Conservation (phyloP, 2,329 filamentous ascomycete species). For the Neofusicoccum parvum region DNA sequence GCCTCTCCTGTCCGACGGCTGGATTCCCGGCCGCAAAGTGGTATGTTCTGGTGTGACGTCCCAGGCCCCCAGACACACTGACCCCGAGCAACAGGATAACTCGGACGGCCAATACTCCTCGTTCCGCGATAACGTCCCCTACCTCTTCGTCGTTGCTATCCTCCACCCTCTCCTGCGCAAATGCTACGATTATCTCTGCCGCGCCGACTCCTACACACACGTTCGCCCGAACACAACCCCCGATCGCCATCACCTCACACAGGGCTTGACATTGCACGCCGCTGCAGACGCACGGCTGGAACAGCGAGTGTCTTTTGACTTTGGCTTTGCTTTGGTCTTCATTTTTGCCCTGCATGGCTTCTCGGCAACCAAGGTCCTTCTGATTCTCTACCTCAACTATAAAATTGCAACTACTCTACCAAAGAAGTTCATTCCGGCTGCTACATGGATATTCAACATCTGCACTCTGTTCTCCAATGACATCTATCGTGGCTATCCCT, state of each 20-base stretch:
- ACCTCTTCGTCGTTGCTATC: conserved; percentile 71
- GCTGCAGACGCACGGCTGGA: conserved; percentile 57
- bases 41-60: conserved; percentile 47
- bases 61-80: neutral
- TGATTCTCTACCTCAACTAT: conserved; percentile 82
- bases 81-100: conserved; percentile 64
- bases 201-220: conserved; percentile 47
- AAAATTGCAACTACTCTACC: conserved; percentile 73
- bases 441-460: conserved; percentile 91
- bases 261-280: conserved; percentile 49
- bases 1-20: conserved; percentile 73
- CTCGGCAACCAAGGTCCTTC: conserved; percentile 78
- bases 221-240: conserved; percentile 40
- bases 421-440: conserved; percentile 67
- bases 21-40: conserved; percentile 90
- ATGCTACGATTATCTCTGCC: conserved; percentile 63
- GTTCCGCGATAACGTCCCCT: conserved; percentile 85
- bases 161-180: conserved; percentile 79
- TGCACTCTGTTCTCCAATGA: conserved; percentile 87
- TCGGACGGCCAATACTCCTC: conserved; percentile 85
- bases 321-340: conserved; percentile 77
- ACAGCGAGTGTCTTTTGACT: conserved; percentile 79
- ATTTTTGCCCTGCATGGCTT: conserved; percentile 80
- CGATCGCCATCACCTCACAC: conserved; percentile 35
- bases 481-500: conserved; percentile 74